These are phyloP conservation scores for Grifola frondosa DNA, from an alignment of 1,284 basidiomycete species.

Conservation along the genomic window DNA sequence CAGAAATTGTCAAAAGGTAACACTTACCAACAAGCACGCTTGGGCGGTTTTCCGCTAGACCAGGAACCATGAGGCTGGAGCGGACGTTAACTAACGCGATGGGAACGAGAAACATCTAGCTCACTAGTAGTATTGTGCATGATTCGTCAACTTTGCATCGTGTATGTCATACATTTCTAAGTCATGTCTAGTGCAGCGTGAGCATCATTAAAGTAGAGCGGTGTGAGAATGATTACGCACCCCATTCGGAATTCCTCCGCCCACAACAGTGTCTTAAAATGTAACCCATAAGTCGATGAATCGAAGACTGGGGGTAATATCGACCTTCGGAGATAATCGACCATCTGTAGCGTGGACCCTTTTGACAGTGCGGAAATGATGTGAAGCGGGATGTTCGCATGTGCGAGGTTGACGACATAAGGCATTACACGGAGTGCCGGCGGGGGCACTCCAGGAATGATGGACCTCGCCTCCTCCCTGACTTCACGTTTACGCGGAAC, in stretches of 20 bases:
- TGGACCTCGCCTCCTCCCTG: conserved; percentile 39
- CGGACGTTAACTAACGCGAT: too few relatives aligned
- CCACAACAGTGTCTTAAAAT: conserved; percentile 43
- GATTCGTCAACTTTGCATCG: too few relatives aligned
- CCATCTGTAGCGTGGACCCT: background rate
- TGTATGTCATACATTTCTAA: too few relatives aligned
- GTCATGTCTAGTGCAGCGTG: too few relatives aligned
- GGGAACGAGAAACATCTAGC: too few relatives aligned
- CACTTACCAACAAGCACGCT: too few relatives aligned
- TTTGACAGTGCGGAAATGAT: conserved; percentile 6
- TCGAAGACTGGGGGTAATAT: conserved; percentile 4
- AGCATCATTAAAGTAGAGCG: too few relatives aligned
- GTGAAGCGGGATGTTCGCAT: conserved; percentile 20
- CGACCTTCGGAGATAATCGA: conserved; percentile 4
- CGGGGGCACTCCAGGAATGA: conserved; percentile 48
- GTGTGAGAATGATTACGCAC: conserved; percentile 56
- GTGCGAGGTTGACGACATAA: conserved; percentile 27
- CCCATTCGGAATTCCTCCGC: conserved; percentile 57
- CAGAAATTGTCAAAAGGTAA: too few relatives aligned
- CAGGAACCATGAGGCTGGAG: too few relatives aligned
- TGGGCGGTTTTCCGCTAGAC: too few relatives aligned
- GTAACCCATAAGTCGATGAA: conserved; percentile 3
- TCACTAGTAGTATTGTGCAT: too few relatives aligned
- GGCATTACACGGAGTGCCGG: conserved; percentile 29
- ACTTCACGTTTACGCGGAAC: conserved; percentile 42